A percentile compares a stretch with the other conserved stretches of the same genome.
These are phyloP conservation scores for Hypoxylon rickii DNA, from an alignment of 495 filamentous ascomycete genomes.

Conservation along the genomic window DNA sequence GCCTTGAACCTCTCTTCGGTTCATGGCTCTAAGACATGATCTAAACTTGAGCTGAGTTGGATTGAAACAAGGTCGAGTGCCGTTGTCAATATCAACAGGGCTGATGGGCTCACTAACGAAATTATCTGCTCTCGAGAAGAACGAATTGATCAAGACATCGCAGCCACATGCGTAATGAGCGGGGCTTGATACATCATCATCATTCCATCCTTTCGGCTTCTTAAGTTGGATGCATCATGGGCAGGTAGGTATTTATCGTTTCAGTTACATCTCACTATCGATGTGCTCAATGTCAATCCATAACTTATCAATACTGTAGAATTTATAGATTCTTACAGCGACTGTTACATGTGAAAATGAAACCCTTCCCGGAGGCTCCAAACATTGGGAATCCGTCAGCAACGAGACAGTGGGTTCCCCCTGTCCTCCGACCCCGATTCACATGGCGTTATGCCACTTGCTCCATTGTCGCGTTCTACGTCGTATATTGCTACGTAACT, in stretches of 20 bases:
- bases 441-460: slow-evolving; percentile 39
- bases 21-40: no score
- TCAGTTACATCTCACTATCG: neutral
- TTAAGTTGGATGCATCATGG: neutral
- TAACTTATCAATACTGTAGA: neutral
- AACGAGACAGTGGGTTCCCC: slow-evolving; percentile 1
- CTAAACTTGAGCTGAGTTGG: no score
- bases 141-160: no score
- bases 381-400: neutral
- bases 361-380: slow-evolving; percentile 19
- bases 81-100: no score
- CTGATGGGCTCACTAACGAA: no score
- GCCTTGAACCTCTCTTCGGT: no score
- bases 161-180: neutral
- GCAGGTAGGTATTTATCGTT: neutral
- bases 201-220: neutral
- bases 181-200: neutral
- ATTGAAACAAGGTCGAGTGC: no score
- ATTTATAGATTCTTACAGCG: slow-evolving; percentile 1
- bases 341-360: slow-evolving; percentile 21
- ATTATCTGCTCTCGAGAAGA: no score
- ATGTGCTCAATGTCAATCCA: neutral
- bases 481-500: slow-evolving; percentile 46
- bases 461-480: slow-evolving; percentile 29
- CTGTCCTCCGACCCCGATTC: slow-evolving; percentile 12